Percentiles rank a stretch among this genome's conserved stretches.
Conservation (phyloP, 257 asterid species). For the Ilex asprella region DNA sequence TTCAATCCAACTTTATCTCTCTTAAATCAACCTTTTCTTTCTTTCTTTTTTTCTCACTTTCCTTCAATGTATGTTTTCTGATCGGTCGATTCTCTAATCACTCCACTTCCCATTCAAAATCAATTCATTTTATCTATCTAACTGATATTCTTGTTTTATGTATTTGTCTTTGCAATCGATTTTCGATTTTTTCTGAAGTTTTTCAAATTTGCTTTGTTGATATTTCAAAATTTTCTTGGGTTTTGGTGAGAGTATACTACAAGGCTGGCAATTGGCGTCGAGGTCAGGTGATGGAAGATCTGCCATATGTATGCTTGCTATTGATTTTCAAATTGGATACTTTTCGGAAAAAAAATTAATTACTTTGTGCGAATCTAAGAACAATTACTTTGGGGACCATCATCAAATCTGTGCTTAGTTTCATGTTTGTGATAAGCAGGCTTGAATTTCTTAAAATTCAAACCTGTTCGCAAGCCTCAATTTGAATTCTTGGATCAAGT, state of each 20-base stretch:
- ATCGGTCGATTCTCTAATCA: slow-evolving; percentile 5
- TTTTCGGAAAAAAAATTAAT: too few species aligned
- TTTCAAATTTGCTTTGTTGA: background rate
- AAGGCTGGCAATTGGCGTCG: slow-evolving; percentile 61
- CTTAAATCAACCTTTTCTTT: background rate
- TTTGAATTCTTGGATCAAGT: too few species aligned
- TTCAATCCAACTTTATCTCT: slow-evolving; percentile 6
- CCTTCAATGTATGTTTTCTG: slow-evolving; percentile 4
- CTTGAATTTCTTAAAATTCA: too few species aligned
- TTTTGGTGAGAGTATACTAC: slow-evolving; percentile 21
- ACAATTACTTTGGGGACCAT: too few species aligned
- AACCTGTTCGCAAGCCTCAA: too few species aligned
- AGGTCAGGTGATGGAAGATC: slow-evolving; percentile 79
- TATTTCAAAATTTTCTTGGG: slow-evolving; percentile 14
- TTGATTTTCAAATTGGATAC: slow-evolving; percentile 10
- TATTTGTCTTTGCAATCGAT: slow-evolving; percentile 7
- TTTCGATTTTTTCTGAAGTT: background rate
- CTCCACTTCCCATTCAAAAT: slow-evolving; percentile 10
- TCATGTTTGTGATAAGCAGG: too few species aligned
- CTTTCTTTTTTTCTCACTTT: background rate
- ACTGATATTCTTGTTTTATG: background rate
- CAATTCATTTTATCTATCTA: slow-evolving; percentile 1
- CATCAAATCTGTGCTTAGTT: too few species aligned
- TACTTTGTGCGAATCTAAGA: too few species aligned
- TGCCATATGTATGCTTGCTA: slow-evolving; percentile 54